These are phyloP conservation scores for Taphrina populina DNA, from an alignment of 1,139 yeast species.

Conservation along the genomic window DNA sequence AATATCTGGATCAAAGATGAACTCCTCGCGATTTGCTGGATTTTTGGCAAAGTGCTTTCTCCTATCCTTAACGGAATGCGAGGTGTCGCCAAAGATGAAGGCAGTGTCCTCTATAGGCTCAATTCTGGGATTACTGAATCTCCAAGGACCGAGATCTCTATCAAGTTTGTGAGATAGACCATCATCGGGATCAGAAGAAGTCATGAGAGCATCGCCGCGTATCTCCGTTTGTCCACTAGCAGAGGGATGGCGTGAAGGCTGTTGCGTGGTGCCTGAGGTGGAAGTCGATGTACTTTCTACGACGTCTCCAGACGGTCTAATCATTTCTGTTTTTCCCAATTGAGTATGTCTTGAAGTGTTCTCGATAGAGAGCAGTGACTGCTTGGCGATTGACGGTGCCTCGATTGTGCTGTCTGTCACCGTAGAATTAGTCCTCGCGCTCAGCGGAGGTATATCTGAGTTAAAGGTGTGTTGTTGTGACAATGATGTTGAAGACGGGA, in stretches of 20 bases:
- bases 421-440: background rate
- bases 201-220: too few species aligned
- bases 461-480: background rate
- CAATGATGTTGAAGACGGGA: background rate
- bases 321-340: background rate
- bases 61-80: constrained; percentile 34
- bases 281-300: background rate
- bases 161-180: constrained; percentile 26
- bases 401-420: constrained; percentile 3
- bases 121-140: constrained; percentile 35
- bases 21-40: constrained; percentile 22
- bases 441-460: too few species aligned
- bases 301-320: background rate
- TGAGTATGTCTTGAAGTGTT: background rate
- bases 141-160: constrained; percentile 33
- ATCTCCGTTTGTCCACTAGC: background rate
- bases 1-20: constrained; percentile 33
- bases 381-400: background rate
- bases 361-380: constrained; percentile 5
- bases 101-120: constrained; percentile 36
- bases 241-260: too few species aligned
- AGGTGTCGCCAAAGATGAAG: constrained; percentile 33
- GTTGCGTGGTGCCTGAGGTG: background rate
- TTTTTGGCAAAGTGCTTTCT: constrained; percentile 34
- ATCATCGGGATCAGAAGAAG: background rate